A percentile compares a stretch with the other conserved stretches of the same genome.
Conservation (phyloP, 192 early-diverging fungal species). For the Linnemannia elongata region DNA sequence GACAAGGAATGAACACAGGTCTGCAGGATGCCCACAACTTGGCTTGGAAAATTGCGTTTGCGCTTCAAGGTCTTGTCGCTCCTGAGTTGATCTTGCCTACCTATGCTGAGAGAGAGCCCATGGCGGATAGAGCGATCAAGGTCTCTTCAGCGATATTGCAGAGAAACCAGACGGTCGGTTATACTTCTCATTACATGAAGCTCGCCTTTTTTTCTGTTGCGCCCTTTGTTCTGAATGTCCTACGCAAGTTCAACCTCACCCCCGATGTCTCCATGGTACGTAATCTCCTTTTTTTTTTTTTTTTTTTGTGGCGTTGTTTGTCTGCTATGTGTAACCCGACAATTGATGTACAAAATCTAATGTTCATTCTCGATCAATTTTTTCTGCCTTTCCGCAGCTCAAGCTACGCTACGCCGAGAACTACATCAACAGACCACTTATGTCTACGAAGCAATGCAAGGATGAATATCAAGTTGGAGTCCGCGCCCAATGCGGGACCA, state of each 20-base stretch:
- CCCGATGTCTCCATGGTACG: conserved; percentile 35
- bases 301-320: background rate
- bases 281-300: background rate
- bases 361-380: background rate
- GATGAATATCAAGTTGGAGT: conserved; percentile 22
- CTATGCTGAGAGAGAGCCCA: conserved; percentile 30
- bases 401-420: conserved; percentile 26
- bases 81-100: conserved; percentile 16
- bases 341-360: background rate
- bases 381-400: background rate
- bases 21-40: conserved; percentile 60
- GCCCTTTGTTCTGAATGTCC: background rate
- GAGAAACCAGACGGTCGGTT: background rate
- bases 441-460: background rate
- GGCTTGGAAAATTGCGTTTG: conserved; percentile 61
- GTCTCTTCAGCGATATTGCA: conserved; percentile 24
- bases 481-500: conserved; percentile 18
- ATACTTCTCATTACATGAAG: background rate
- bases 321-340: background rate
- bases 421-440: conserved; percentile 8
- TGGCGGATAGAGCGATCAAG: conserved; percentile 37
- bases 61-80: conserved; percentile 25
- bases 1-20: conserved; percentile 60
- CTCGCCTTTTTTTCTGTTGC: background rate
- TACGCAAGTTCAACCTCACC: background rate